phyloP scores from a whole-genome alignment of 2,329 filamentous ascomycete species.

The Cercospora brassicicola region DNA sequence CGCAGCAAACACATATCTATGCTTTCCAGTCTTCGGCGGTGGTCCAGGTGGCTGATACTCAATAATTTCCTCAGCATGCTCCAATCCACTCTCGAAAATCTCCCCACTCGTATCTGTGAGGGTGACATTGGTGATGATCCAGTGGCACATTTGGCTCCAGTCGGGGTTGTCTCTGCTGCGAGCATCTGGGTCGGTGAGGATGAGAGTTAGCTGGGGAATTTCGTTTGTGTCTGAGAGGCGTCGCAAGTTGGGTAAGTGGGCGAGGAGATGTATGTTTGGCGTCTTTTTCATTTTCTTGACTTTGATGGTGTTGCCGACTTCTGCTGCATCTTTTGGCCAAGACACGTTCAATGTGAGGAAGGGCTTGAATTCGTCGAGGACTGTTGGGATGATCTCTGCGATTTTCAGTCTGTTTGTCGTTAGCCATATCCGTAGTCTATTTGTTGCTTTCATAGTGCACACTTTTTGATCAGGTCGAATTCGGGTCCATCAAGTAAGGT shows the following conservation, averaged over 20 bases:
- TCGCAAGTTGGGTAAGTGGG: conserved; percentile 17
- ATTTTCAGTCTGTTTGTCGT: conserved; percentile 35
- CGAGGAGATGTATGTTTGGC: conserved; percentile 42
- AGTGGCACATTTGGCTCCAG: conserved; percentile 61
- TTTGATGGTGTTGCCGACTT: conserved; percentile 57
- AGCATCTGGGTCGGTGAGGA: conserved; percentile 57
- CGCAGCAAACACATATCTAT: conserved; percentile 59
- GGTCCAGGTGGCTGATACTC: conserved; percentile 57
- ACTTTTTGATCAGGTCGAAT: conserved; percentile 28
- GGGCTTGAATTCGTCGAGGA: conserved; percentile 61
- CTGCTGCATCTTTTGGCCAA: conserved; percentile 48
- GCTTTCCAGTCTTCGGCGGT: conserved; percentile 57
- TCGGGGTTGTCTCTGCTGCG: conserved; percentile 54
- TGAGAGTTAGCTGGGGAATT: conserved; percentile 48
- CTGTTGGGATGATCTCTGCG: conserved; percentile 42
- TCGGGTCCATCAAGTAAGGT: conserved; percentile 2
- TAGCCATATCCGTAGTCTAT: too few species aligned
- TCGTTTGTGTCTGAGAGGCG: not conserved
- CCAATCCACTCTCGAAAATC: not conserved
- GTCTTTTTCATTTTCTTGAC: conserved; percentile 45
- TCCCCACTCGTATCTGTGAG: conserved; percentile 23
- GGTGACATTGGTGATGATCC: conserved; percentile 47
- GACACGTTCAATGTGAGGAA: conserved; percentile 52
- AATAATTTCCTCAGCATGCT: conserved; percentile 44
- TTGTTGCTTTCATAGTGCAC: too few species aligned